A percentile compares a stretch with the other conserved stretches of the same genome.
Evolutionary conservation across 2,329 filamentous ascomycete species (phyloP).

Genomic region (Tympanopsis confertula): DNA sequence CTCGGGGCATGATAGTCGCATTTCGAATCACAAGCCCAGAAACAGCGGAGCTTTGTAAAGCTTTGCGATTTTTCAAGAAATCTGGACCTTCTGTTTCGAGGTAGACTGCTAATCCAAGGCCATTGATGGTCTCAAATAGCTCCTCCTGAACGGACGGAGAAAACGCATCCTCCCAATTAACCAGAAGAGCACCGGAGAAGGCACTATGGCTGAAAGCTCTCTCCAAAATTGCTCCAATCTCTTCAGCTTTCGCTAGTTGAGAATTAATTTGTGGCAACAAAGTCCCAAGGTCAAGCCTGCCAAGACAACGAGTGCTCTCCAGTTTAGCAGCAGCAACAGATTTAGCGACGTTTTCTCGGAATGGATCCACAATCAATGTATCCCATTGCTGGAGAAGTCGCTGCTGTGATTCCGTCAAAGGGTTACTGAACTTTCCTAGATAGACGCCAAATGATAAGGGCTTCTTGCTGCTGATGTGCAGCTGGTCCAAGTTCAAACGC

Average conservation of each 20-base stretch:
- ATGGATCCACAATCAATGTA: constrained; percentile 28
- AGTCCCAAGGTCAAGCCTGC: constrained; percentile 2
- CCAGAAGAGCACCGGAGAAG: constrained; percentile 7
- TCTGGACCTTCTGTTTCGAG: constrained; percentile 11
- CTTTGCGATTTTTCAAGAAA: constrained; percentile 8
- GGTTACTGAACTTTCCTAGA: constrained; percentile 21
- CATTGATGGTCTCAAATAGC: neutral
- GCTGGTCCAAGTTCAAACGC: neutral
- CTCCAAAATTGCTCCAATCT: constrained; percentile 3
- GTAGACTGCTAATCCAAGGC: constrained; percentile 6
- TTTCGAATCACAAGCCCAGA: constrained; percentile 9
- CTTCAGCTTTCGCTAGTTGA: constrained; percentile 2
- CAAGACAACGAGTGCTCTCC: neutral
- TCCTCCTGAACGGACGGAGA: neutral
- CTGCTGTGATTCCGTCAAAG: constrained; percentile 16
- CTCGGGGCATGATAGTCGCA: constrained; percentile 7
- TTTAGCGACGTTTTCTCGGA: constrained; percentile 18
- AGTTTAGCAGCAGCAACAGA: constrained; percentile 14
- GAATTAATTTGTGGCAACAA: neutral
- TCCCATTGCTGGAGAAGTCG: constrained; percentile 27
- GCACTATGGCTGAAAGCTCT: constrained; percentile 5
- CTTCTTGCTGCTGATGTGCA: constrained; percentile 7
- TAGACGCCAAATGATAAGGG: constrained; percentile 27
- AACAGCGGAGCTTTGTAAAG: constrained; percentile 10
- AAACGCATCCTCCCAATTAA: constrained; percentile 6